Base-by-base conservation (phyloP, 352 stramenopile species). In the Pythium sukuiense region DNA sequence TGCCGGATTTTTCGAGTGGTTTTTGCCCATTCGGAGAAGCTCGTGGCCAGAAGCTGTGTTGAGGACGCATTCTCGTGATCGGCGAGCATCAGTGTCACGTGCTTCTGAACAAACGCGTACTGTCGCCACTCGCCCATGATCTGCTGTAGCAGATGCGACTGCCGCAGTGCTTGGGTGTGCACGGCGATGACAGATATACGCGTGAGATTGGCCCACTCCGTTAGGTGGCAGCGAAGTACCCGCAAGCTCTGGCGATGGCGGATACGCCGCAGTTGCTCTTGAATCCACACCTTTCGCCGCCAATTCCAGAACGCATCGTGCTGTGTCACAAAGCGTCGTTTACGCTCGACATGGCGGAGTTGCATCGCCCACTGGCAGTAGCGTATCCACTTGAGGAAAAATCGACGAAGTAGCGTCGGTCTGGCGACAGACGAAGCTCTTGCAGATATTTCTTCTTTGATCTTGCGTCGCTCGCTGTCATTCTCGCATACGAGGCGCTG, bases 301-400 rank as follows among this genome's bases (percentile, higher is more conserved):
- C 85, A 90, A 18, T 59, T 53, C 81, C 80, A 90, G 55, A 93
- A 89, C n/a, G 59, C 61, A 60, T 90, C 69, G 55, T 93, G 77
- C 35, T 87, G 73, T 1, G 79, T 27, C 39, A 90, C 67, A 49
- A 91, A 89, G 0, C 52, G 72, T 9, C 77, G 72, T 8, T 80
- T 85, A 0, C 67, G 65, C 9, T 61, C 70, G 5, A 90, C 32
- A 45, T 91, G 80, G 14, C 74, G 59, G 7, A 84, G 48, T 33
- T 88, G 82, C 12, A 76, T 62, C 2, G 75, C 66, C 76, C 77
- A 90, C 24, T 78, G 72, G 66, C 79, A 76, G 48, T 80, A 81
- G 18, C 75, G 68, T 43, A 88, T 76, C 85, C 85, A 93, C 16
- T 71, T 71, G 18, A 76, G 39, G 50, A 93, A 90, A 67, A 79